These are phyloP conservation scores for Pugionium dolabratum DNA, from an alignment of 345 rosid species.

Conservation along the genomic window DNA sequence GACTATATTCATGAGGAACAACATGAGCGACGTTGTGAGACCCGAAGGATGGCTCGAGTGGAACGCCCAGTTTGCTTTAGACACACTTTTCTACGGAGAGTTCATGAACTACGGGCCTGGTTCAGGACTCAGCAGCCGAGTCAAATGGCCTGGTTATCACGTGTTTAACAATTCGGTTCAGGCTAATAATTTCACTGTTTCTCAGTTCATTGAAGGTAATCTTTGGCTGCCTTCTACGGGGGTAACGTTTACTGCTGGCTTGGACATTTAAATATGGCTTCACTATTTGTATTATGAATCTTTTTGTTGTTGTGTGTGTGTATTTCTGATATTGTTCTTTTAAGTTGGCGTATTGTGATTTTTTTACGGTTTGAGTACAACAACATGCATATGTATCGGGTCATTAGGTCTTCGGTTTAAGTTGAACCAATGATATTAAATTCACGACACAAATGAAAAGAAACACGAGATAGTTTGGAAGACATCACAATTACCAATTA, in stretches of 20 bases:
- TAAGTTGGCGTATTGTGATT: slow-evolving; percentile 11
- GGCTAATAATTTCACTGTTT: slow-evolving; percentile 69
- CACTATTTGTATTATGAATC: slow-evolving; percentile 11
- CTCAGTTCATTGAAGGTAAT: slow-evolving; percentile 69
- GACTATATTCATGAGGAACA: slow-evolving; percentile 71
- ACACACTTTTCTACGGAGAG: slow-evolving; percentile 74
- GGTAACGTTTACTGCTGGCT: slow-evolving; percentile 46
- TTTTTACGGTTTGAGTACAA: not conserved
- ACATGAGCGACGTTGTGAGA: slow-evolving; percentile 51
- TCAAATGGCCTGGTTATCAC: slow-evolving; percentile 86
- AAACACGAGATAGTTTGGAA: too few relatives aligned
- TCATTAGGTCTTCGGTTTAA: not conserved
- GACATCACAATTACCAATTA: too few relatives aligned
- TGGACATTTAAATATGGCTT: slow-evolving; percentile 10
- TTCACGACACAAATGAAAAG: too few relatives aligned
- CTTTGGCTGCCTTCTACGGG: slow-evolving; percentile 77
- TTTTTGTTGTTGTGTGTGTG: not conserved
- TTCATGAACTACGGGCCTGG: slow-evolving; percentile 73
- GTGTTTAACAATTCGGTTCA: slow-evolving; percentile 43
- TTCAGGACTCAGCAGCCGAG: slow-evolving; percentile 49
- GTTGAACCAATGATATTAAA: too few relatives aligned
- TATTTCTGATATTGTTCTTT: slow-evolving; percentile 4
- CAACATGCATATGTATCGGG: not conserved
- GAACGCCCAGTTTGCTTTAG: slow-evolving; percentile 60
- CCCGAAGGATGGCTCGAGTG: slow-evolving; percentile 92